Evolutionary conservation across 2,329 filamentous ascomycete species (phyloP), one percentile per base, ranked within the genome.

Genomic region (Alternaria ethzedia): DNA sequence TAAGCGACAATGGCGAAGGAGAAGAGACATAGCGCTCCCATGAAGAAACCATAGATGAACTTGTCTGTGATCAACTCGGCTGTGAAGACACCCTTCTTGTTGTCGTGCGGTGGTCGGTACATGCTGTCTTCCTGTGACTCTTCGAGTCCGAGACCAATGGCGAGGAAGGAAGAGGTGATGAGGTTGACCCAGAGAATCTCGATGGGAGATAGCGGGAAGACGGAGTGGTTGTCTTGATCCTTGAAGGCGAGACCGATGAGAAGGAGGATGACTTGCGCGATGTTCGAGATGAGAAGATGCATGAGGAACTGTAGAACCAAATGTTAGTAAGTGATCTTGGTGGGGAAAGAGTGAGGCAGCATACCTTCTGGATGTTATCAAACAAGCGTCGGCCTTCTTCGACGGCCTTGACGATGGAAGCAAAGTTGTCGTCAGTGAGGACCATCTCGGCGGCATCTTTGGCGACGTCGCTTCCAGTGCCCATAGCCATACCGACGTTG

Each of bases 121-220:
- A 84, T 83, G 71, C 81, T 81, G 70, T 84, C 82, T 52, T 79
- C 73, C 17, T 82, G 81, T 5, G 80, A 79, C 63, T 83, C 80
- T 69, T 84, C 82, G 44, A 83, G 76, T 36, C 82, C 82, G 1
- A 84, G 79, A 32, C 82, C 82, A 41, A 83, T 82, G 56, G 81
- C 82, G 45, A 83, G 77, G 77, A 84, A 83, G 41, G 81, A 83
- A 2, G 81, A 83, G 1, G 82, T 82, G 61, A 84, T 82, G 54
- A 84, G 76, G 64, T 83, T 84, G 64, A 82, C 81, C 80, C 82
- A 84, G 21, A 84, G 79, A 55, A 84, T 83, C 63, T 84, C 82
- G 17, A 84, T 79, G 3, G 82, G 82, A 0, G 81, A 82, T 6
- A 84, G 75, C 0, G 82, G 82, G 63, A 83, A 84, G 51, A 82